Base-by-base conservation (phyloP, 306 rosid species). In the Rubus idaeus region DNA sequence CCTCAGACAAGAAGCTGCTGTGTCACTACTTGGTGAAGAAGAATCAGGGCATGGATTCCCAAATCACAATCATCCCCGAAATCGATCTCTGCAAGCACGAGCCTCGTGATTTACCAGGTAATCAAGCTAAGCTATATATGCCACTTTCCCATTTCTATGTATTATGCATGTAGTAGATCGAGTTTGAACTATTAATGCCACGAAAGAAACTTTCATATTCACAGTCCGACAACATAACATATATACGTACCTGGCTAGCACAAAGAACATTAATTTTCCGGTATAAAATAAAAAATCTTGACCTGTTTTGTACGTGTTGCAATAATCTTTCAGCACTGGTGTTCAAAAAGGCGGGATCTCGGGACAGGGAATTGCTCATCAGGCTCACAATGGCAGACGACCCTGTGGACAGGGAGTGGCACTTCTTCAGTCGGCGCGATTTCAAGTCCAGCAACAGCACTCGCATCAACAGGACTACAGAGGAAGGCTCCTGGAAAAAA, bases 1-100 rank as follows among this genome's bases (percentile, higher is more conserved):
- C 98, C 12, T 86, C 89, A 0, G 96, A 93, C 5, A 87, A 84
- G n/a, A 91, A 86, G 70, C 89, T 93, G 10, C 56, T 91, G 0
- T 3, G 3, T 7, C 52, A 88, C 26, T 23, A 23, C 68, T 75
- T 93, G 42, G 86, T 51, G 72, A 69, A 73, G 50, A 93, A 89
- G 83, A 14, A 78, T 67, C 75, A 21, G 0, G 88, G 82, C 11
- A 35, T 18, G 6, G 64, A 80, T 37, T 70, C 49, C 41, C 9
- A 30, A 5, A 53, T 77, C 4, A 53, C 81, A 0, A 8, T 79
- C 57, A 81, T 93, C 23, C 82, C 80, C 50, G 87, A 67, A 42
- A 51, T 91, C 69, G 86, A 91, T 74, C 3, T 88, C 76, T 81
- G 77, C 88, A 77, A 78, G 30, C 50, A 2, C 0, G 96, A 93